Conservation (phyloP, 805 yeast genomes). For the Saccharomycopsis schoenii region DNA sequence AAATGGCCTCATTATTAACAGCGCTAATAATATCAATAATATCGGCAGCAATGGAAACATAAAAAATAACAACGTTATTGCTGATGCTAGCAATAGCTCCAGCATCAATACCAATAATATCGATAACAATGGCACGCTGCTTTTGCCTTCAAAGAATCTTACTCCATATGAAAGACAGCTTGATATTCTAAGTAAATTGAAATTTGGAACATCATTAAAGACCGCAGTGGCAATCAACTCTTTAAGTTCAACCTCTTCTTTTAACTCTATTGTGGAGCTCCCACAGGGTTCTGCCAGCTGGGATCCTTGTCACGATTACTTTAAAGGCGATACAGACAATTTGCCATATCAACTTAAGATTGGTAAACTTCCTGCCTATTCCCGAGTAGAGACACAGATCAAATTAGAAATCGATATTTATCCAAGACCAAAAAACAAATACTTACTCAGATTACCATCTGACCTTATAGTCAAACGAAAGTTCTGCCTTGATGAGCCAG, state of each 20-base stretch:
- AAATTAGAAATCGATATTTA: conserved; percentile 57
- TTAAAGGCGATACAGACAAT: conserved; percentile 1
- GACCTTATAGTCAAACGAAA: conserved; percentile 24
- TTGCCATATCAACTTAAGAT: conserved; percentile 42
- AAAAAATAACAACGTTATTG: neutral
- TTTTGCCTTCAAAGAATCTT: neutral
- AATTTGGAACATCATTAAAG: conserved; percentile 7
- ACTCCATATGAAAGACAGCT: conserved; percentile 3
- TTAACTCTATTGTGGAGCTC: neutral
- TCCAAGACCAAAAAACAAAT: conserved; percentile 64
- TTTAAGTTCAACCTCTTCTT: neutral
- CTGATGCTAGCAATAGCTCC: neutral
- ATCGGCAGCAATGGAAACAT: neutral
- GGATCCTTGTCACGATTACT: conserved; percentile 11
- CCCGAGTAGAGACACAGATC: conserved; percentile 94
- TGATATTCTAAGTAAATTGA: conserved; percentile 6
- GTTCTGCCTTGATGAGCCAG: conserved; percentile 27
- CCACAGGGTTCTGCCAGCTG: conserved; percentile 13
- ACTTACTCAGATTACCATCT: conserved; percentile 63
- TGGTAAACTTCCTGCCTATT: conserved; percentile 60
- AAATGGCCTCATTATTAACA: neutral
- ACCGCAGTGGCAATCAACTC: neutral
- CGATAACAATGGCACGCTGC: neutral
- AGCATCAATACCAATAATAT: neutral
- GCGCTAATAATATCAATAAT: neutral